Evolutionary conservation across 108 stramenopile genomes (phyloP), one percentile per base, ranked within the genome.

Genomic region (Discostella stelligeroides): DNA sequence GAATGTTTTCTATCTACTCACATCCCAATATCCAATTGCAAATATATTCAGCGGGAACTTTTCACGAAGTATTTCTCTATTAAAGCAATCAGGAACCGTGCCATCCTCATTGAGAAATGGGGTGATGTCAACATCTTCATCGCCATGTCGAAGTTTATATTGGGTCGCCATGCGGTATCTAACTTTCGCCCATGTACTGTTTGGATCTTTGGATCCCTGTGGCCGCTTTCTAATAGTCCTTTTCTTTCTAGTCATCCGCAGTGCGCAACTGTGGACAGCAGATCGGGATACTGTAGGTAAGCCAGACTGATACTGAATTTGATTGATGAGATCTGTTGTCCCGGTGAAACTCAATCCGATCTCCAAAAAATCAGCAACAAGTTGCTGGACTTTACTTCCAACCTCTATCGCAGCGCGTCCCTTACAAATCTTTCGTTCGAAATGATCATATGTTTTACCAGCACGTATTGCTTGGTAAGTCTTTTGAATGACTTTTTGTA

Each of bases 21-120:
- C n/a, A 24, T 53, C 51, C 51, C 51, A 53, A 18, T 23, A 53
- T 11, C 51, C 51, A 24, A 53, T 53, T 23, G 51, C 23, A 53
- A 1, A 1, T 23, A 5, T 53, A 53, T 4, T 24, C 51, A 53
- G 24, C 23, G 17, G 17, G n/a, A n/a, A n/a, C n/a, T n/a, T n/a
- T n/a, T n/a, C n/a, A 3, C 51, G 11, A 24, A 53, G 51, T 11
- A 53, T 18, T 18, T 23, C 24, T 7, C 20, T 53, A 53, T 47
- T 18, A 9, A 47, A 47, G 2, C 3, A 47, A 7, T 15, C 17
- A 18, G 46, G 46, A 18, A 47, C n/a, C n/a, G n/a, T n/a, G n/a
- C n/a, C n/a, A n/a, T n/a, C n/a, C 23, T 24, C 7, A 4, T 53
- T 23, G 21, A 23, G 24, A 53, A 53, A 53, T 53, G 21, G 51